These are phyloP conservation scores for Tuber melanosporum DNA, from an alignment of 495 filamentous ascomycete genomes.

Conservation along the genomic window DNA sequence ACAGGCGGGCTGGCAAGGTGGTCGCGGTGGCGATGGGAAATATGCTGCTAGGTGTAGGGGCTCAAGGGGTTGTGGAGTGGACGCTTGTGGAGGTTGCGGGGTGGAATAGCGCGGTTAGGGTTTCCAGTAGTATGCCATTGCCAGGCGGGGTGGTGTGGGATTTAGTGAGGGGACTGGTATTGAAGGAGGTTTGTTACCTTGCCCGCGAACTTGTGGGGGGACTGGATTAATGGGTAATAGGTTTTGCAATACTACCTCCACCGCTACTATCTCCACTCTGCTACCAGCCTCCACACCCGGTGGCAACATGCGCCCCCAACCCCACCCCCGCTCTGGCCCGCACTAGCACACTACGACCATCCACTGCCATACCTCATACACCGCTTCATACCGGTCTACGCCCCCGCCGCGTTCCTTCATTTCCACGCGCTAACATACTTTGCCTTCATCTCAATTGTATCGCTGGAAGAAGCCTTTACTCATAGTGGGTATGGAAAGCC, in stretches of 20 bases:
- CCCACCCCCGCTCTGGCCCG: constrained; percentile 48
- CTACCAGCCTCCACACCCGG: constrained; percentile 49
- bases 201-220: background rate
- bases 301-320: constrained; percentile 63
- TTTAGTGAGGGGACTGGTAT: constrained; percentile 45
- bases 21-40: constrained; percentile 59
- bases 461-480: constrained; percentile 68
- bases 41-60: constrained; percentile 51
- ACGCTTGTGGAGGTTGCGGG: constrained; percentile 49
- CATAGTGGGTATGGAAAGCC: constrained; percentile 71
- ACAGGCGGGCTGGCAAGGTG: constrained; percentile 45
- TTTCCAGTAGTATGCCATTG: constrained; percentile 55
- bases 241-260: constrained; percentile 60
- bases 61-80: constrained; percentile 56
- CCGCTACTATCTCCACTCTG: constrained; percentile 60
- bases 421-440: constrained; percentile 77
- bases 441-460: constrained; percentile 59
- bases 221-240: constrained; percentile 14
- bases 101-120: constrained; percentile 53
- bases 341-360: constrained; percentile 71
- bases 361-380: constrained; percentile 64
- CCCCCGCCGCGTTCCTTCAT: constrained; percentile 59
- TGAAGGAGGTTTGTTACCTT: constrained; percentile 50
- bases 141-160: constrained; percentile 57
- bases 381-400: constrained; percentile 65